Conservation (phyloP, 208 protist genomes). For the Leishmania amazonensis region DNA sequence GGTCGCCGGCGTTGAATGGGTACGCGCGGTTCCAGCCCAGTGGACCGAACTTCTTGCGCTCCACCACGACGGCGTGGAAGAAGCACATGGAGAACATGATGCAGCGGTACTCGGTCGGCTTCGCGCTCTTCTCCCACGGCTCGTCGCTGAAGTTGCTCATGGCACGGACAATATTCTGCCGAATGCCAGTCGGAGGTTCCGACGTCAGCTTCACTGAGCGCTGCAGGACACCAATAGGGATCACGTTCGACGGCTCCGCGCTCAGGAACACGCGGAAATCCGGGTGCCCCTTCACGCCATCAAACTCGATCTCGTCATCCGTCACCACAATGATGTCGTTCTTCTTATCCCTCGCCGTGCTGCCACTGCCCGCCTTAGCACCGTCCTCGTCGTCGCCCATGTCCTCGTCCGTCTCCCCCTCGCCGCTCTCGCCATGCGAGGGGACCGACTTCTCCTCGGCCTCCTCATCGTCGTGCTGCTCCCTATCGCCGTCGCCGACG, state of each 20-base stretch:
- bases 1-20: slow-evolving; percentile 98
- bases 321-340: slow-evolving; percentile 56
- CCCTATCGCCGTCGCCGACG: slow-evolving; percentile 18
- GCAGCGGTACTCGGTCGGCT: slow-evolving; percentile 97
- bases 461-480: slow-evolving; percentile 11
- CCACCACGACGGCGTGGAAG: slow-evolving; percentile 98
- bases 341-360: slow-evolving; percentile 23
- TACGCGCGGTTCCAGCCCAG: slow-evolving; percentile 98
- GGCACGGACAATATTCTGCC: slow-evolving; percentile 97
- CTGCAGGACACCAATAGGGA: slow-evolving; percentile 98
- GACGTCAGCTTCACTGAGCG: slow-evolving; percentile 99
- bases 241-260: slow-evolving; percentile 95
- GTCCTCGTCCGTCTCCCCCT: slow-evolving; percentile 21
- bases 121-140: slow-evolving; percentile 95
- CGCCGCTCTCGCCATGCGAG: slow-evolving; percentile 15
- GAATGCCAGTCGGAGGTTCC: slow-evolving; percentile 97
- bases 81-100: slow-evolving; percentile 98
- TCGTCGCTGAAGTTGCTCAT: slow-evolving; percentile 96
- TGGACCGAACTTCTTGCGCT: slow-evolving; percentile 98
- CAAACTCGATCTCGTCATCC: slow-evolving; percentile 92
- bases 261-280: slow-evolving; percentile 98
- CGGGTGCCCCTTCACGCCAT: slow-evolving; percentile 91
- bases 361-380: slow-evolving; percentile 16
- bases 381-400: slow-evolving; percentile 31
- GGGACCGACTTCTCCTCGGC: slow-evolving; percentile 6